Conservation (phyloP, 768 basidiomycete species). For the Mycena leptocephala region DNA sequence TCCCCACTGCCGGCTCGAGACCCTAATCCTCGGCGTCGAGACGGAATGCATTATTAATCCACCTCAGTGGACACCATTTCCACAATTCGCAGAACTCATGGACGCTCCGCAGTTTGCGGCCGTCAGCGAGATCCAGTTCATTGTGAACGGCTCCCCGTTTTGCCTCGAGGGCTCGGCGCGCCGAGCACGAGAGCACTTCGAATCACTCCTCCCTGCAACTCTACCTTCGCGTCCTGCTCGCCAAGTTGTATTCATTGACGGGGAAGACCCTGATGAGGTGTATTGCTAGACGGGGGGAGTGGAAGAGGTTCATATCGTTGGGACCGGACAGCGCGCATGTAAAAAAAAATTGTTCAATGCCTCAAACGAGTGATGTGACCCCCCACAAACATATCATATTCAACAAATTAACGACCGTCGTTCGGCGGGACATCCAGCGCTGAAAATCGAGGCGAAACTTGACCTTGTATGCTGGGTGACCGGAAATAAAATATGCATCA, state of each 20-base stretch:
- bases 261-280: slow-evolving; percentile 12
- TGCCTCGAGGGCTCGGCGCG: neutral
- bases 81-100: neutral
- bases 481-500: too few species aligned
- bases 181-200: neutral
- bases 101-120: neutral
- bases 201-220: neutral
- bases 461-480: too few species aligned
- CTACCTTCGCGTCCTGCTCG: neutral
- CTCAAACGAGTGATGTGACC: too few species aligned
- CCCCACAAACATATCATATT: too few species aligned
- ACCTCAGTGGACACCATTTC: neutral
- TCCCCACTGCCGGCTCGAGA: neutral
- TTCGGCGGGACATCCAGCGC: too few species aligned
- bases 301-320: too few species aligned
- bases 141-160: slow-evolving; percentile 4
- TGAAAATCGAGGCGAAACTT: too few species aligned
- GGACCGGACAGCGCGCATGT: too few species aligned
- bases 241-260: neutral
- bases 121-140: neutral
- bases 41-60: neutral
- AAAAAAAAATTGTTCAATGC: too few species aligned
- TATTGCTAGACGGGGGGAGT: too few species aligned
- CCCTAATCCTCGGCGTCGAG: neutral
- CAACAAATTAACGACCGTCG: too few species aligned